phyloP scores from a whole-genome alignment of 352 stramenopile genomes.

The Globisporangium recalcitrans region DNA sequence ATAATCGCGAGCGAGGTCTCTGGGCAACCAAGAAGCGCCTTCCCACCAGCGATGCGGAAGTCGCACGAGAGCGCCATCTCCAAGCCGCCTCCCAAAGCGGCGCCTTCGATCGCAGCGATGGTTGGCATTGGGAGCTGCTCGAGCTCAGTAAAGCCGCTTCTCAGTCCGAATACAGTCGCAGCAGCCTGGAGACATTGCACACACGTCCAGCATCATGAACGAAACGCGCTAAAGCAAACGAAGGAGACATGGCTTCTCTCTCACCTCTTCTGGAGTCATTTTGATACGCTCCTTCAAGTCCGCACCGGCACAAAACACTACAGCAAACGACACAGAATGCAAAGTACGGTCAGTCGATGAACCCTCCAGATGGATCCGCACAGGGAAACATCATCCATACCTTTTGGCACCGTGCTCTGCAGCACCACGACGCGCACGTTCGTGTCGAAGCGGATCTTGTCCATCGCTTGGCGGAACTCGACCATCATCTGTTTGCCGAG shows the following conservation, averaged over 20 bases:
- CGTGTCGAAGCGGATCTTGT: constrained; percentile 57
- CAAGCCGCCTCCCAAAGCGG: constrained; percentile 87
- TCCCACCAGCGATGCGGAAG: constrained; percentile 85
- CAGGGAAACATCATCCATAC: constrained; percentile 10
- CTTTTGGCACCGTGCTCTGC: constrained; percentile 60
- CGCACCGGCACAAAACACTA: constrained; percentile 87
- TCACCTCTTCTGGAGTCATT: constrained; percentile 85
- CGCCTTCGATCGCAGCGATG: constrained; percentile 90
- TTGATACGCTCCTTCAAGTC: constrained; percentile 87
- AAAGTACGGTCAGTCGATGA: neutral
- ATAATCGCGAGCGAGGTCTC: constrained; percentile 93
- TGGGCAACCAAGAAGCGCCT: constrained; percentile 84
- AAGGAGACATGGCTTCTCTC: neutral
- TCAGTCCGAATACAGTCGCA: constrained; percentile 66
- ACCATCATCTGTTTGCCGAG: constrained; percentile 77
- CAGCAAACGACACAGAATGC: neutral
- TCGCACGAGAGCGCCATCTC: constrained; percentile 92
- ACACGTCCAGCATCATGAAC: neutral
- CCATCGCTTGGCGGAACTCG: constrained; percentile 67
- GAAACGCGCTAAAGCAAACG: neutral
- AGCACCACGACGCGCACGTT: constrained; percentile 79
- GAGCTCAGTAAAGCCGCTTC: constrained; percentile 80
- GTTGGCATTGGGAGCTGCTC: constrained; percentile 89
- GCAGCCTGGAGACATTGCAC: constrained; percentile 29
- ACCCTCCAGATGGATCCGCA: neutral